phyloP scores from a whole-genome alignment of 768 basidiomycete species.

The Lentinula guzmanii region DNA sequence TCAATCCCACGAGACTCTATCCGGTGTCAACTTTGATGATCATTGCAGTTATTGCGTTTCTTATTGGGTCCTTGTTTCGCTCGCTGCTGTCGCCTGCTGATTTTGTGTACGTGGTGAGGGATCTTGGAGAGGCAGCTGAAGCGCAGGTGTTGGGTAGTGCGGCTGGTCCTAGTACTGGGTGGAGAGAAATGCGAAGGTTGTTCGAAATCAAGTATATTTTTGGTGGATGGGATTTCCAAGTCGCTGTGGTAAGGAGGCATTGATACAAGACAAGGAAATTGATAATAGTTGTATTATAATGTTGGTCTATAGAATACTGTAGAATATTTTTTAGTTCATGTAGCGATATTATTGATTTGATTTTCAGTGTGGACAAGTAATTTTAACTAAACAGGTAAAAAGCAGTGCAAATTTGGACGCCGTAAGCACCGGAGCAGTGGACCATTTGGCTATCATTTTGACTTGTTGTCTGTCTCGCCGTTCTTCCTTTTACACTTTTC shows the following conservation, averaged over 20 bases:
- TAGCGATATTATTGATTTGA: background rate
- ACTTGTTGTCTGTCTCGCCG: conserved; percentile 2
- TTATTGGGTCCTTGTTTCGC: conserved; percentile 86
- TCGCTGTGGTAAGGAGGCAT: conserved; percentile 77
- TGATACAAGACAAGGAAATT: conserved; percentile 17
- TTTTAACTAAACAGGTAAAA: background rate
- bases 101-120: conserved; percentile 75
- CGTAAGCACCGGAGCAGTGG: conserved; percentile 5
- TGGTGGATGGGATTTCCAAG: conserved; percentile 85
- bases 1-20: conserved; percentile 21
- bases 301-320: background rate
- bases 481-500: background rate
- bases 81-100: conserved; percentile 88
- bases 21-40: conserved; percentile 58
- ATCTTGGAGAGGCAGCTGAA: conserved; percentile 47
- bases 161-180: conserved; percentile 34
- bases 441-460: conserved; percentile 1
- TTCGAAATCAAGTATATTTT: conserved; percentile 77
- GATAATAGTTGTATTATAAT: conserved; percentile 11
- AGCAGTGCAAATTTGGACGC: conserved; percentile 6
- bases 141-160: conserved; percentile 15
- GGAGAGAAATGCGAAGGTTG: conserved; percentile 82
- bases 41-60: conserved; percentile 80
- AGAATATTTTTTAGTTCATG: background rate
- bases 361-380: background rate